These are phyloP conservation scores for Osmanthus fragrans DNA, from an alignment of 257 asterid genomes.

Conservation along the genomic window DNA sequence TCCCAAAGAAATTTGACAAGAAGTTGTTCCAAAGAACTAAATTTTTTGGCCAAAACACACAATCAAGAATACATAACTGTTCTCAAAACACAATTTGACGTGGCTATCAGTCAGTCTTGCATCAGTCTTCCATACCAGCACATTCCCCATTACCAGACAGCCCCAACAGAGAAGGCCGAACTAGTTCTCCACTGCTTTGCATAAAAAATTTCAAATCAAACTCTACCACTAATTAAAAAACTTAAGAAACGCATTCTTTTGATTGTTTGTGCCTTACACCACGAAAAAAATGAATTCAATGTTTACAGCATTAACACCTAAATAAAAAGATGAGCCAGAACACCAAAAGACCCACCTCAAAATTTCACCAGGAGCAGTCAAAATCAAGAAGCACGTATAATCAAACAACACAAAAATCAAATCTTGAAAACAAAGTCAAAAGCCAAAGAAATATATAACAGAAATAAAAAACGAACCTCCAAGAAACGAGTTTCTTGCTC, in stretches of 20 bases:
- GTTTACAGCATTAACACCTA: neutral
- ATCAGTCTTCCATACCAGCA: neutral
- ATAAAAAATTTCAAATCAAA: too few relatives aligned
- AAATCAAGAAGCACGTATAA: constrained; percentile 9
- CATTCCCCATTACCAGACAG: neutral
- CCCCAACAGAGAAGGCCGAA: neutral
- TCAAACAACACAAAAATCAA: constrained; percentile 5
- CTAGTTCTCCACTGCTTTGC: neutral
- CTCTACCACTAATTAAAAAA: neutral
- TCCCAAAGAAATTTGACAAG: neutral
- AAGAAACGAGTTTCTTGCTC: constrained; percentile 92
- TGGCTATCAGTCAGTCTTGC: neutral
- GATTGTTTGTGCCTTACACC: neutral
- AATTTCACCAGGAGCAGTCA: constrained; percentile 23
- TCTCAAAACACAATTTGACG: neutral
- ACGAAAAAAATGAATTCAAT: neutral
- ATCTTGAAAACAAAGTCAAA: neutral
- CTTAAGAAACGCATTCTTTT: neutral
- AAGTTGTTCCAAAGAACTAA: neutral
- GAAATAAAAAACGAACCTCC: constrained; percentile 51
- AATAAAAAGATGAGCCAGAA: constrained; percentile 11
- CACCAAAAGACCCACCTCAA: constrained; percentile 4
- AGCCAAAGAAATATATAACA: constrained; percentile 5
- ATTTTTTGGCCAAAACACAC: neutral
- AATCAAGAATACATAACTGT: neutral